Base-by-base conservation (phyloP, 1,139 yeast species). In the Geotrichum aggregatum region DNA sequence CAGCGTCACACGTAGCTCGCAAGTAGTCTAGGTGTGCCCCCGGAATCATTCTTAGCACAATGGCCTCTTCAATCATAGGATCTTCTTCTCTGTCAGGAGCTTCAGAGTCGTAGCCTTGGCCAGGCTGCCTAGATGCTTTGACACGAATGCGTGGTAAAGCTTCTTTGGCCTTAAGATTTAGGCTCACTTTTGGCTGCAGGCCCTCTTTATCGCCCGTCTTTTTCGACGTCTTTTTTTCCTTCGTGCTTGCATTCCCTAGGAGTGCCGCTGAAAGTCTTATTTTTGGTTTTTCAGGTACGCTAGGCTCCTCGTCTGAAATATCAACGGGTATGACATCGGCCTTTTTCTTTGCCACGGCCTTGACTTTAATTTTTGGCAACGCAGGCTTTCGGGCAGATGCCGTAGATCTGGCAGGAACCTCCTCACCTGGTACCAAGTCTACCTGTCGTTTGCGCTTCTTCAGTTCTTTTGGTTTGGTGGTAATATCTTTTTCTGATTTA, bases 71-170 rank as follows among this genome's bases (percentile, higher is more conserved):
- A 24, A 89, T 73, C 59, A 88, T 72, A 0, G 98, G 98, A 64
- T 92, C 98, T 55, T 89, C 97, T 66, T 92, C 98, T 43, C 87
- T 73, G 62, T 92, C 98, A 1, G 97, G 95, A 10, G 96, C 98
- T 63, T 92, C 98, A 1, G 96, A 86, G 65, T 92, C 98, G 67
- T 92, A 92, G 0, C 98, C 98, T 61, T 91, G 96, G 1, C 96
- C 96, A 0, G 96, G 95, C 8, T 85, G 77, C 59, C 95, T 72
- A 0, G 87, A 83, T 0, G 95, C 94, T 63, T 87, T 88, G 53
- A 91, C 82, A 57, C 94, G 72, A 51, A 88, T 82, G 43, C 82
- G 73, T 0, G 92, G 91, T 0, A 82, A 19, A 1, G 44, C 36
- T 7, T 50, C 52, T 16, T 49, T 57, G 8, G 64, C 64, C 52